Evolutionary conservation across 371 early-diverging fungal genomes (phyloP).

Genomic region (Blastocladiella emersonii): DNA sequence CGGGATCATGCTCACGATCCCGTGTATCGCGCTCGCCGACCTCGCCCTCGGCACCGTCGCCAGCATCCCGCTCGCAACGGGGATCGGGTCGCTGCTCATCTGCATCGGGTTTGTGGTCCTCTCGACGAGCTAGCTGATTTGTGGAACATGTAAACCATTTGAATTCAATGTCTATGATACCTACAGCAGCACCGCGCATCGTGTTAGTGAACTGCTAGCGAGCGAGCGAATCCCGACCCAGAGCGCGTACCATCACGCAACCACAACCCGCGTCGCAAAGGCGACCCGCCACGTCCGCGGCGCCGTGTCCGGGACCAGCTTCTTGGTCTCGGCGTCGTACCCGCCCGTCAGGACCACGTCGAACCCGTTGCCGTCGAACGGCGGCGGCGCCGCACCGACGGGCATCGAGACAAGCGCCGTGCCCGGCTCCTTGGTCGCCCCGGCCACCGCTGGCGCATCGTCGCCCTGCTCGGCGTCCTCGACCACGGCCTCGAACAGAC

Average conservation of each 20-base stretch:
- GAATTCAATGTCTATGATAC: neutral
- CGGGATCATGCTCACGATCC: conserved; percentile 57
- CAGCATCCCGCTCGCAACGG: neutral
- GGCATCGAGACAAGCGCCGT: neutral
- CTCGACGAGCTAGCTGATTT: neutral
- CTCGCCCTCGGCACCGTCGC: neutral
- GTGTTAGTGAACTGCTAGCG: too few species aligned
- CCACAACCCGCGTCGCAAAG: neutral
- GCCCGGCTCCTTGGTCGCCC: neutral
- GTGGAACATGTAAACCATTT: too few species aligned
- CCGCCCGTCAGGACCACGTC: neutral
- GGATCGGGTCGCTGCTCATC: neutral
- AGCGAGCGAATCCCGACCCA: too few species aligned
- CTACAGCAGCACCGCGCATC: too few species aligned
- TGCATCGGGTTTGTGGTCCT: neutral
- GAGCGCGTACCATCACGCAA: too few species aligned
- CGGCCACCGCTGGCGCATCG: too few species aligned
- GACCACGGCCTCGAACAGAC: too few species aligned
- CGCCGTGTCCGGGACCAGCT: neutral
- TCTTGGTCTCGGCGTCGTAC: neutral
- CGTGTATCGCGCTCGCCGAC: neutral
- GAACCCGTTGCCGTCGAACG: neutral
- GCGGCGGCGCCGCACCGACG: neutral
- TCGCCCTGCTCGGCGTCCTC: too few species aligned
- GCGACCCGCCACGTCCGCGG: neutral